Base-by-base conservation (phyloP, 1,284 basidiomycete genomes). In the Mycena sp. region DNA sequence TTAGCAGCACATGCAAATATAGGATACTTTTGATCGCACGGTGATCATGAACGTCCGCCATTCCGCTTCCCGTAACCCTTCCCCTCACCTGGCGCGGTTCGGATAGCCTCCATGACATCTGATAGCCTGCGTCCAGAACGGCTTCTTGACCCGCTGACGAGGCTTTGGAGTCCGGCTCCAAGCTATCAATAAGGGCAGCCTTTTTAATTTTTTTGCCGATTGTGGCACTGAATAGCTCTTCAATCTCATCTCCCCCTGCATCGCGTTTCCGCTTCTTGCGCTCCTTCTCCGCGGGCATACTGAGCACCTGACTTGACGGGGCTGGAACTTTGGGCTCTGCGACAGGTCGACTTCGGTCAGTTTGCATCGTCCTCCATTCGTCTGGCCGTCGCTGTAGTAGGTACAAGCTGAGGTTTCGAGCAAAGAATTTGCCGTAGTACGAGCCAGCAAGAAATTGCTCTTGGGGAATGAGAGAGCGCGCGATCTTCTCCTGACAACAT, bases 361-460 rank as follows among this genome's bases (percentile, higher is more conserved):
- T 76, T 63, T 85, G 83, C 58, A 85, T 71, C 58, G 83, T 85
- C 71, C 88, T 87, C 96, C 96, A 98, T 65, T 94, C 90, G 12
- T 93, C 89, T 16, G 92, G 90, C 61, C 88, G 83, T 40, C 92
- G 86, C 71, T 90, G 85, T 21, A 96, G 84, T 17, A 98, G 80
- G 69, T 92, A 85, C 17, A 98, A 76, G 67, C 93, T 91, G 54
- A 98, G 80, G 71, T 89, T 91, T 41, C 90, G 85, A 38, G 87
- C 85, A 70, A 98, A 94, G 81, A 89, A 97, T 73, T 93, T 94
- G 38, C 95, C 96, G 70, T 89, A 97, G 72, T 85, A 89, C 1
- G 92, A 94, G 6, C 83, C 88, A 1, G 88, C 86, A 21, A 98
- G 85, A 19, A 80, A 80, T 26, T 87, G 84, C 67, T 95, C 91